Evolutionary conservation across 23 red algal species (phyloP), one percentile per base, ranked within the genome.

Genomic region (Gracilaria caudata): DNA sequence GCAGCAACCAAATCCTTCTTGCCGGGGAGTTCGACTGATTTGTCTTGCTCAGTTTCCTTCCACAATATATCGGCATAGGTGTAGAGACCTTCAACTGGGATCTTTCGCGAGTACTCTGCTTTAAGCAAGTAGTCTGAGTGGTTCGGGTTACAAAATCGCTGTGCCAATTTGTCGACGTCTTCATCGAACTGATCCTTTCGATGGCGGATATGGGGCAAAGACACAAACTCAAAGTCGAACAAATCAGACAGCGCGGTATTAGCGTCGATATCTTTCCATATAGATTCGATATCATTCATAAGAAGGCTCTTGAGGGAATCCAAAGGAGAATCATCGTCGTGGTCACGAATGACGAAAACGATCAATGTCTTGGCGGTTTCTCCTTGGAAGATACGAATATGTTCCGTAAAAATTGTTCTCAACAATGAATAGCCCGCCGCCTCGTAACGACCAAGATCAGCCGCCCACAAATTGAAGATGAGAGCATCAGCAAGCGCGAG

Each of bases 371-470:
- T 78, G 20, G 79, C 73, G 0, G 80, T 77, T 37, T 98, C 91
- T 17, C 74, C 73, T 45, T 77, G 65, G 71, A 98, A 98, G 36
- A 98, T 83, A 47, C 90, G 91, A 20, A 91, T 46, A 79, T 94
- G 78, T 79, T 98, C 95, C 11, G 82, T 71, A 73, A 98, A 92
- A 37, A 98, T 78, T 20, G 95, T 94, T n/a, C 88, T 71, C 60
- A 94, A 78, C 51, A 94, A 60, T 25, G 83, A 82, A 78, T 98
- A 98, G n/a, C 95, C 95, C 16, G 95, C 91, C 16, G 95, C 95
- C 80, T 98, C 95, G 35, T 85, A 93, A 29, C 95, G 86, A 37
- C 95, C 95, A 13, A 98, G 60, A 57, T 98, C 95, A 30, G 95
- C 95, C 11, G 81, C 82, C 95, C 95, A 98, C 28, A 94, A 40